Evolutionary conservation across 2,329 filamentous ascomycete species (phyloP), one percentile per base, ranked within the genome.

Genomic region (Neofusicoccum umdonicola): DNA sequence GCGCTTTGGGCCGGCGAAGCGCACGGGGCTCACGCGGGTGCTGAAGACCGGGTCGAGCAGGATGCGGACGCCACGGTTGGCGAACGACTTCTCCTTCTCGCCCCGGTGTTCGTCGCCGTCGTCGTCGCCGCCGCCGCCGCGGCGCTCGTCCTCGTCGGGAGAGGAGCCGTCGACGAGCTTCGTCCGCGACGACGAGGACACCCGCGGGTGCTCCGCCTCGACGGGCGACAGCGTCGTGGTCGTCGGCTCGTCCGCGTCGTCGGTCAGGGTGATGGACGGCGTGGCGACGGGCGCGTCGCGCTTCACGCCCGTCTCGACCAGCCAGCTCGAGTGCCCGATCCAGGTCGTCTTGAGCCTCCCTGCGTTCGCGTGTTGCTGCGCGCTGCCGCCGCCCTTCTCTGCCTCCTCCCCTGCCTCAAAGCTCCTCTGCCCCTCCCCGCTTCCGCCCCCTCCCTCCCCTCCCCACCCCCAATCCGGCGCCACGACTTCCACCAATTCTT

Each of bases 11-110:
- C 84, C 84, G 0, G 80, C 68, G 62, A 77, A 77, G 15, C 75
- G 73, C 44, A 80, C 79, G 0, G 82, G 82, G 13, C 80, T 80
- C 22, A 82, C 83, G 15, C 82, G 72, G 39, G 81, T 76, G 50
- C 77, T 81, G 72, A 84, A 86, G 4, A 86, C 82, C 1, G 84
- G 83, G 68, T 86, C 84, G 42, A 84, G 79, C 2, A 86, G 71
- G 17, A 85, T 74, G 3, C 81, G 75, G 27, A 82, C 69, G 4
- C 79, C 80, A 65, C 82, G 72, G 41, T 31, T 35, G n/a, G 35
- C 17, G 17, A 13, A n/a, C 31, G 48, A 2, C 7, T 15, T 9
- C n/a, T 37, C 17, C 17, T 39, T 19, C 34, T 54, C 15, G 4
- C 12, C 31, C 3, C 48, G 19, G 39, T 34, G 17, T 11, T 44